Conservation (phyloP, 2,329 filamentous ascomycete genomes). For the Colletotrichum sidae region DNA sequence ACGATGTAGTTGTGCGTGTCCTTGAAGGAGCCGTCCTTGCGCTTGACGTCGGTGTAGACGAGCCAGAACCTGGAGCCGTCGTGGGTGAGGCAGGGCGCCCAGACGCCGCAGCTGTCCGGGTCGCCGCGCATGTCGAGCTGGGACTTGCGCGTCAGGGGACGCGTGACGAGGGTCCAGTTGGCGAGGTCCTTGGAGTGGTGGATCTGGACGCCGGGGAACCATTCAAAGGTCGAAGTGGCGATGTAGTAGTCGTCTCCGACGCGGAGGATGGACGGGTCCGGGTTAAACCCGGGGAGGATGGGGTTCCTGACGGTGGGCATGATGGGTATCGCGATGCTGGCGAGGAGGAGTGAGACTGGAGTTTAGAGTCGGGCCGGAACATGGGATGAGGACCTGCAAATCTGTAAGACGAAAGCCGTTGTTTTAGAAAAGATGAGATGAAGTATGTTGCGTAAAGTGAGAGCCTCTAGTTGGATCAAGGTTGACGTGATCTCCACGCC, state of each 20-base stretch:
- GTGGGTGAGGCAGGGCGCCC: constrained; percentile 73
- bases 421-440: too few relatives aligned
- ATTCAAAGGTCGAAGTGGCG: constrained; percentile 67
- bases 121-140: constrained; percentile 70
- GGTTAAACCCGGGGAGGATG: constrained; percentile 67
- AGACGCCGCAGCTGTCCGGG: constrained; percentile 71
- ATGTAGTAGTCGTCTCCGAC: constrained; percentile 67
- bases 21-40: constrained; percentile 74
- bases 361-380: too few relatives aligned
- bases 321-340: constrained; percentile 10
- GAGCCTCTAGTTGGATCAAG: not conserved
- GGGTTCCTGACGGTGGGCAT: constrained; percentile 65
- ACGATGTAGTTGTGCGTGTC: constrained; percentile 75
- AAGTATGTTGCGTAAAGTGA: not conserved
- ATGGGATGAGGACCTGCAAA: too few relatives aligned
- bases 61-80: constrained; percentile 72
- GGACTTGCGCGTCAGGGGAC: constrained; percentile 60
- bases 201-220: constrained; percentile 67
- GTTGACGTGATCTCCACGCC: constrained; percentile 19
- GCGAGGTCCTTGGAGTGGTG: constrained; percentile 65
- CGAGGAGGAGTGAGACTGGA: too few relatives aligned
- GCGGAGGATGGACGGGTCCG: constrained; percentile 65
- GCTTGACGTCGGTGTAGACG: constrained; percentile 75
- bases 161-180: constrained; percentile 61
- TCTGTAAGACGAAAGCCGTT: too few relatives aligned